Percentiles rank a stretch among this genome's conserved stretches.
Evolutionary conservation across 768 basidiomycete genomes (phyloP).

Genomic region (Hygrocybe coccinea): DNA sequence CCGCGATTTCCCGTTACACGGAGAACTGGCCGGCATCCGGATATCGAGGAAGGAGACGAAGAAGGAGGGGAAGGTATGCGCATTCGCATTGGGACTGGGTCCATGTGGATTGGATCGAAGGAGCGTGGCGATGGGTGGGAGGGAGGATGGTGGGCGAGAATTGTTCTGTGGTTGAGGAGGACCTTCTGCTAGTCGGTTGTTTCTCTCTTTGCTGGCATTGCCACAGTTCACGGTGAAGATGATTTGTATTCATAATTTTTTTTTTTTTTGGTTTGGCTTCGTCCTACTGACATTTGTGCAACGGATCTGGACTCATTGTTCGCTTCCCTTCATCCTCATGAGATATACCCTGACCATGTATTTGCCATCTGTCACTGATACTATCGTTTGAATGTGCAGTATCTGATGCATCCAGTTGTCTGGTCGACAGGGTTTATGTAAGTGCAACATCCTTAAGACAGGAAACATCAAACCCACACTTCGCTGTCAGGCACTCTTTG

Average conservation of each 20-base stretch:
- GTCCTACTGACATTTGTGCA: background rate
- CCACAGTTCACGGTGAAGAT: background rate
- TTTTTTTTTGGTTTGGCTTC: too few species aligned
- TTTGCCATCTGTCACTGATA: too few species aligned
- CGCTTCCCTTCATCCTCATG: too few species aligned
- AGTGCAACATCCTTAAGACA: too few species aligned
- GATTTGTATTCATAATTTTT: constrained; percentile 3
- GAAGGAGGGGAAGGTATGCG: constrained; percentile 49
- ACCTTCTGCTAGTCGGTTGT: constrained; percentile 56
- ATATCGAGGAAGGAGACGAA: constrained; percentile 69
- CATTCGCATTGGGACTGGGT: constrained; percentile 75
- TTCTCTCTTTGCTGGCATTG: background rate
- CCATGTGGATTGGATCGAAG: constrained; percentile 70
- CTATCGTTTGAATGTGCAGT: too few species aligned
- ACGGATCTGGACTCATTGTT: background rate
- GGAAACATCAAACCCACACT: too few species aligned
- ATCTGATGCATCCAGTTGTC: too few species aligned
- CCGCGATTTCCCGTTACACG: constrained; percentile 59
- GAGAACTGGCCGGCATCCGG: constrained; percentile 38
- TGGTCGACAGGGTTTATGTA: too few species aligned
- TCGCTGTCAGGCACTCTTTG: too few species aligned
- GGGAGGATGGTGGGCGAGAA: constrained; percentile 75
- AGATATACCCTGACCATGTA: too few species aligned
- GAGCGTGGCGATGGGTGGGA: constrained; percentile 60
- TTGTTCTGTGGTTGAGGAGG: constrained; percentile 74